Conservation (phyloP, 1,284 basidiomycete genomes). For the Schizopora paradoxa region DNA sequence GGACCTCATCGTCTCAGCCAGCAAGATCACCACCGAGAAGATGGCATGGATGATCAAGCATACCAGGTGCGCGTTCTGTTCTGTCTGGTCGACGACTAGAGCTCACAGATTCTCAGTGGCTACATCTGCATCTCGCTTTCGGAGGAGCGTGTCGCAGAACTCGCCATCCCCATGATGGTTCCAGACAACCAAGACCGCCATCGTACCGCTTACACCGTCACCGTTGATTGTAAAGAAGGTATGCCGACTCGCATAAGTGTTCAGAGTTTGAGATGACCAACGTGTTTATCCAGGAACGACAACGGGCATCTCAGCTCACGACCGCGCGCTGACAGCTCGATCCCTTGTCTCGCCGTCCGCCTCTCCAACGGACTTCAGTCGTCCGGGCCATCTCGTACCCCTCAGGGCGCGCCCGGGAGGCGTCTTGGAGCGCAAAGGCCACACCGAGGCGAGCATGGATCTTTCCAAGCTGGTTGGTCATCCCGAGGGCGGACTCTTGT, state of each 20-base stretch:
- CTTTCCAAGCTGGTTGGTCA: slow-evolving; percentile 78
- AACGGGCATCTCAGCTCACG: slow-evolving; percentile 96
- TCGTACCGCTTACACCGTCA: slow-evolving; percentile 96
- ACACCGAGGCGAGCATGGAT: slow-evolving; percentile 92
- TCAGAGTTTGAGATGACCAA: neutral
- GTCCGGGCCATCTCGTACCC: slow-evolving; percentile 95
- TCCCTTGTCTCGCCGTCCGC: slow-evolving; percentile 64
- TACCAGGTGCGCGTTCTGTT: slow-evolving; percentile 62
- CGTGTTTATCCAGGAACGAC: slow-evolving; percentile 59
- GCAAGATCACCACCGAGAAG: slow-evolving; percentile 83
- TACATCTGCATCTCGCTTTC: slow-evolving; percentile 93
- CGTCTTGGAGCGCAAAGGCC: slow-evolving; percentile 79
- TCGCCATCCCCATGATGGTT: slow-evolving; percentile 95
- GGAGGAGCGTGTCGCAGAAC: slow-evolving; percentile 65
- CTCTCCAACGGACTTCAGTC: slow-evolving; percentile 74
- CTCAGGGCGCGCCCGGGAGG: slow-evolving; percentile 86
- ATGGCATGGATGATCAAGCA: slow-evolving; percentile 99
- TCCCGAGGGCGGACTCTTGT: slow-evolving; percentile 81
- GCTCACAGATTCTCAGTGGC: slow-evolving; percentile 51
- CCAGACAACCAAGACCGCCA: slow-evolving; percentile 87
- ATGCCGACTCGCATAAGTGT: slow-evolving; percentile 20
- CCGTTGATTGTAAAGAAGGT: slow-evolving; percentile 90
- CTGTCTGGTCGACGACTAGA: slow-evolving; percentile 6
- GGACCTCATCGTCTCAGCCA: slow-evolving; percentile 84
- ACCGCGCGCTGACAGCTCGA: slow-evolving; percentile 84